A percentile compares a stretch with the other conserved stretches of the same genome.
Evolutionary conservation across 2,329 filamentous ascomycete species (phyloP).

Genomic region (Aspergillus costaricaensis): DNA sequence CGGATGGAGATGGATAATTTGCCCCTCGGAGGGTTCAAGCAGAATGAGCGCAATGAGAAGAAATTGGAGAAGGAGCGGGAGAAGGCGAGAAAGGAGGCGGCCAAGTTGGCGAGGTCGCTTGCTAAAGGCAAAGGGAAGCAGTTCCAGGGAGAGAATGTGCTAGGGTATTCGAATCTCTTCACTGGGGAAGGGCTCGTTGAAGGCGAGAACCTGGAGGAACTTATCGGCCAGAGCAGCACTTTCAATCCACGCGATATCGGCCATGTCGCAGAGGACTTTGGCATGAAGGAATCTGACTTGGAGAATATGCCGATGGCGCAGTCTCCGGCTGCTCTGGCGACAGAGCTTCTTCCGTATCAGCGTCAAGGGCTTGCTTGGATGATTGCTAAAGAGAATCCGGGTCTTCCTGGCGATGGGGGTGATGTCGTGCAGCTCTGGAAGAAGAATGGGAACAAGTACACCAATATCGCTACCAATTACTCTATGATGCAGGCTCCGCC

Average conservation of each 20-base stretch:
- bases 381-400: slow-evolving; percentile 71
- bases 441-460: slow-evolving; percentile 54
- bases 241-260: slow-evolving; percentile 67
- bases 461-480: slow-evolving; percentile 72
- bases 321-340: slow-evolving; percentile 66
- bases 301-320: slow-evolving; percentile 70
- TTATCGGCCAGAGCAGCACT: slow-evolving; percentile 66
- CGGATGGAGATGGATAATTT: slow-evolving; percentile 67
- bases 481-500: slow-evolving; percentile 58
- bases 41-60: slow-evolving; percentile 55
- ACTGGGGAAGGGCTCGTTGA: slow-evolving; percentile 28
- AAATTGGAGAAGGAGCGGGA: slow-evolving; percentile 52
- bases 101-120: slow-evolving; percentile 33
- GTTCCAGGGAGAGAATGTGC: slow-evolving; percentile 27
- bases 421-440: slow-evolving; percentile 79
- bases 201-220: slow-evolving; percentile 58
- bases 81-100: slow-evolving; percentile 48
- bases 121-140: slow-evolving; percentile 29
- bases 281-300: slow-evolving; percentile 69
- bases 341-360: slow-evolving; percentile 77
- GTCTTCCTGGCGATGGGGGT: slow-evolving; percentile 59
- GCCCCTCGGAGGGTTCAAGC: slow-evolving; percentile 54
- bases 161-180: slow-evolving; percentile 41
- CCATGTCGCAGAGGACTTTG: slow-evolving; percentile 69
- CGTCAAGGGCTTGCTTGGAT: slow-evolving; percentile 79